A percentile compares a stretch with the other conserved stretches of the same genome.
Conservation (phyloP, 2,329 filamentous ascomycete species). For the Claviceps sp. region DNA sequence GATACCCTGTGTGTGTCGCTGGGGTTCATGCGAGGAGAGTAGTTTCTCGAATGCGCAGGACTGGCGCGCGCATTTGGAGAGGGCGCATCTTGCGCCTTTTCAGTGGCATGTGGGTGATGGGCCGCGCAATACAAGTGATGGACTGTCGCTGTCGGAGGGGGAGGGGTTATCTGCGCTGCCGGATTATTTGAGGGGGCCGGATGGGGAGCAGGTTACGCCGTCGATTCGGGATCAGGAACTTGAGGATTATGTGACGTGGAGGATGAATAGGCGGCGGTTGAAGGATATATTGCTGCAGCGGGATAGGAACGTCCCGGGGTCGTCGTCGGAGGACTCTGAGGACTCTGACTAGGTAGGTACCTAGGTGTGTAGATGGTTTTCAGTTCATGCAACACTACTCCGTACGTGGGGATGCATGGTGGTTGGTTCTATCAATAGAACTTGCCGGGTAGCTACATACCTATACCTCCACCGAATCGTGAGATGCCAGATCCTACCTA, state of each 20-base stretch:
- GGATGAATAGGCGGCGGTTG: constrained; percentile 30
- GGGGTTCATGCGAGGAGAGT: constrained; percentile 18
- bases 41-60: constrained; percentile 9
- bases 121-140: constrained; percentile 27
- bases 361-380: background rate
- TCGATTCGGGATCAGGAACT: constrained; percentile 37
- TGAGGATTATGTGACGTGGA: constrained; percentile 34
- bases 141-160: background rate
- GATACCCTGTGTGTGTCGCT: constrained; percentile 13
- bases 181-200: constrained; percentile 35
- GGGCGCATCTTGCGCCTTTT: constrained; percentile 37
- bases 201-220: constrained; percentile 45
- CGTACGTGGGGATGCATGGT: no score
- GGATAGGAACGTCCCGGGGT: constrained; percentile 29
- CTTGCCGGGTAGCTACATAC: no score
- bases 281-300: constrained; percentile 28
- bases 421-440: no score
- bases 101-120: constrained; percentile 50
- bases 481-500: no score
- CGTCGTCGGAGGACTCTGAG: constrained; percentile 1
- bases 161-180: constrained; percentile 19
- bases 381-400: no score
- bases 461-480: no score
- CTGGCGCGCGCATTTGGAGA: constrained; percentile 39
- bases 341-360: background rate